These are phyloP conservation scores for Moesziomyces antarcticus DNA, from an alignment of 1,284 basidiomycete genomes.

Conservation along the genomic window DNA sequence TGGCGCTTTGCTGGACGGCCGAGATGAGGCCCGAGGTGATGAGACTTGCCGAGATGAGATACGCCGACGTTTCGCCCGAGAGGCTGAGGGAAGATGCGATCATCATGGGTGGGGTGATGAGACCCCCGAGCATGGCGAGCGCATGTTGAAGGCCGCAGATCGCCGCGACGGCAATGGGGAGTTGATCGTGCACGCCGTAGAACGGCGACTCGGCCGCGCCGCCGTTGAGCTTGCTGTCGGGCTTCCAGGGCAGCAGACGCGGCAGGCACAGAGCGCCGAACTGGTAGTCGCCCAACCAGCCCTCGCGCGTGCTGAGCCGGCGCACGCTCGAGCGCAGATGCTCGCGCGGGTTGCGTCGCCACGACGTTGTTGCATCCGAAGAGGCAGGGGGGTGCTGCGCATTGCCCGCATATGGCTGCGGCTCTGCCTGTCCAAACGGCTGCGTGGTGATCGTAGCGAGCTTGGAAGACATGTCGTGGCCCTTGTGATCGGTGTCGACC, in stretches of 20 bases:
- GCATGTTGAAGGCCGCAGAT: constrained; percentile 75
- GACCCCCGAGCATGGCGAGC: constrained; percentile 82
- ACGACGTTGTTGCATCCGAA: neutral
- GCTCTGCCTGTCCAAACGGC: constrained; percentile 32
- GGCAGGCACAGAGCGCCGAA: constrained; percentile 54
- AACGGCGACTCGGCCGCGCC: constrained; percentile 45
- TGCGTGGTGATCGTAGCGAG: constrained; percentile 38
- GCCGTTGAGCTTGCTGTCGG: constrained; percentile 18
- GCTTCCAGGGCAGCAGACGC: constrained; percentile 51
- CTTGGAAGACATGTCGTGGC: constrained; percentile 32
- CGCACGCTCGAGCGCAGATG: constrained; percentile 4
- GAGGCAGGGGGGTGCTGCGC: neutral
- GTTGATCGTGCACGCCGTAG: constrained; percentile 56
- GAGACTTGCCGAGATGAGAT: constrained; percentile 83
- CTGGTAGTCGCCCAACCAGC: constrained; percentile 58
- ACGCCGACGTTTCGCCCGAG: constrained; percentile 72
- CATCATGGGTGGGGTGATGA: constrained; percentile 82
- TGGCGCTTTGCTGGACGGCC: constrained; percentile 78
- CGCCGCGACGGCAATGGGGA: constrained; percentile 51
- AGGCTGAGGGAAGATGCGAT: constrained; percentile 62
- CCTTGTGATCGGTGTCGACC: constrained; percentile 5
- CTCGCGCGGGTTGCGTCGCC: constrained; percentile 12
- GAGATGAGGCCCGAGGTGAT: constrained; percentile 78
- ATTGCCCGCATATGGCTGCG: neutral
- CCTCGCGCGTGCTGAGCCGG: constrained; percentile 32